Evolutionary conservation across 768 basidiomycete genomes (phyloP), one percentile per base, ranked within the genome.

Genomic region (Tricholomella constricta): DNA sequence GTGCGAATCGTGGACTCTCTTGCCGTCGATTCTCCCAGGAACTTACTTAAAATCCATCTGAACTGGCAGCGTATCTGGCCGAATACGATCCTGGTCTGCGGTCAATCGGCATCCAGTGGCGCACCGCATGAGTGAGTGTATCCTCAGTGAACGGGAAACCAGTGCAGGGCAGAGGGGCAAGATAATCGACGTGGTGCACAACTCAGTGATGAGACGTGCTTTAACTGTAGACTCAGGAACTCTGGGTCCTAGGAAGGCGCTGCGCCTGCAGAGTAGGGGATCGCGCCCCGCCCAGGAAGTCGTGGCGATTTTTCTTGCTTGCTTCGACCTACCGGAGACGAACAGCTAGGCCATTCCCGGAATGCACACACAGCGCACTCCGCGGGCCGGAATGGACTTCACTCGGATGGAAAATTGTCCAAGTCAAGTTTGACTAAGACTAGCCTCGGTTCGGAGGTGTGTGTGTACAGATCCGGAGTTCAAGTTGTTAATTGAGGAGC

Each of bases 161-260:
- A 29, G 22, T 12, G 14, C 20, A 11, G 27, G 31, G 8, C 49
- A 8, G 54, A 63, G 12, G n/a, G n/a, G n/a, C n/a, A 72, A 74
- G 45, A 64, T 73, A 19, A 42, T 72, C 17, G 72, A 74, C 43
- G 66, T 74, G 15, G 71, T 69, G 1, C 72, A 74, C 57, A 76
- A 74, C 54, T 75, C 69, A 15, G 71, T 72, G 14, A 66, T 65
- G 1, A 54, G 54, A 36, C 63, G 68, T 37, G 15, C 59, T 5
- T 37, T 65, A 19, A 38, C 43, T 14, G 48, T 66, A 10, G 35
- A 56, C 41, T 1, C 42, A 42, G 17, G 57, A 68, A n/a, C 51
- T 71, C 35, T 74, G 72, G 71, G 52, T 74, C 1, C 72, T 56
- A 72, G n/a, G 72, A 74, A 56, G 72, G 72, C 9, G 72, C 72